Percentiles rank a stretch among this genome's conserved stretches.
phyloP scores from a whole-genome alignment of 225 moss, liverwort and hornwort genomes.

The Takakia lepidozioides region DNA sequence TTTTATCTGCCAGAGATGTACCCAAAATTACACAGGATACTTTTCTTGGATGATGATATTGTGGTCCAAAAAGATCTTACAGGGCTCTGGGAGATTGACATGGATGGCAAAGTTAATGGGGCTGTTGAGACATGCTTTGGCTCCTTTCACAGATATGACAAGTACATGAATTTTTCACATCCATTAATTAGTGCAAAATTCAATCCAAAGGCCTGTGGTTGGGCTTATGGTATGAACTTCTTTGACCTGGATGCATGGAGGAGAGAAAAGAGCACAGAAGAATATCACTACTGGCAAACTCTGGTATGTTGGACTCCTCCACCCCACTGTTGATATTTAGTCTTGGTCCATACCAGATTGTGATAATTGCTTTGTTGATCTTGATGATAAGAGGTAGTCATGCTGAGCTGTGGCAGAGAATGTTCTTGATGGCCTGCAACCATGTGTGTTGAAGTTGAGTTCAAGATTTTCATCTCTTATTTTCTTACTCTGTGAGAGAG shows the following conservation, averaged over 20 bases:
- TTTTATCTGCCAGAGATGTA: conserved; percentile 61
- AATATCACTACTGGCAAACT: conserved; percentile 80
- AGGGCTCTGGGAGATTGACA: conserved; percentile 40
- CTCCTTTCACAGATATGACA: conserved; percentile 55
- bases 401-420: background rate
- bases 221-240: conserved; percentile 76
- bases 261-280: conserved; percentile 42
- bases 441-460: background rate
- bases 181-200: conserved; percentile 41
- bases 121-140: conserved; percentile 66
- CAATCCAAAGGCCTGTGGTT: conserved; percentile 72
- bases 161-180: conserved; percentile 66
- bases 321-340: background rate
- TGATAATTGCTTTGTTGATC: background rate
- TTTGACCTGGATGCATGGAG: conserved; percentile 62
- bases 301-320: conserved; percentile 23
- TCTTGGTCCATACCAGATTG: background rate
- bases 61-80: conserved; percentile 56
- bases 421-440: background rate
- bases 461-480: background rate
- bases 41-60: conserved; percentile 72
- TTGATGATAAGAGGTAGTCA: background rate
- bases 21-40: conserved; percentile 52
- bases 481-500: background rate
- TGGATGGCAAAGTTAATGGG: conserved; percentile 53